Base-by-base conservation (phyloP, 163 green algal genomes). In the Prototheca stagnorum region DNA sequence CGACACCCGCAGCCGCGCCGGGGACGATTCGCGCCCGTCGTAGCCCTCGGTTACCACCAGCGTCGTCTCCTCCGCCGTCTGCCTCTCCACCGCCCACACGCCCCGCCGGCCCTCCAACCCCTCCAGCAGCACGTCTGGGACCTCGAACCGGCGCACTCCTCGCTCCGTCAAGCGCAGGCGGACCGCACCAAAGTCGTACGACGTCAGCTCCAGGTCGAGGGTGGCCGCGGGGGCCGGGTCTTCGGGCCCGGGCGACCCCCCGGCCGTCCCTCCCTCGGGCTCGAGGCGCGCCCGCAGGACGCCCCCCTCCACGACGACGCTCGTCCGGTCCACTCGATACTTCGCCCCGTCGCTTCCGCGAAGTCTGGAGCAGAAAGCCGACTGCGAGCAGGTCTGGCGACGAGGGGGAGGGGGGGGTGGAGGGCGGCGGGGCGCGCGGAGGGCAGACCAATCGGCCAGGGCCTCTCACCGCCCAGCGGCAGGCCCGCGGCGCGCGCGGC, bases 311-410 rank as follows among this genome's bases (percentile, higher is more conserved):
- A 84, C 57, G 5, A 9, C 27, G 5, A 91, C 48, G 21, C 40
- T 75, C 3, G 56, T 48, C 0, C 69, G 48, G 17, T 72, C 28
- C 11, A 92, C 56, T 7, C 48, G 51, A 39, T 82, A 90, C 2
- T 54, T 63, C 12, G 66, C 48, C 17, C 69, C 67, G 36, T 54
- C 53, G n/a, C 49, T 54, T 19, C 76, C 68, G 5, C 86, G 59
- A 43, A 93, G 81, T 4, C 86, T 72, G 1, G 50, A 63, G 67
- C 89, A 98, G 59, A 98, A 98, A 12, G 56, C 62, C 0, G 70
- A 67, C 29, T 87, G 65, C 1, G 52, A 48, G 58, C 84, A 95
- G 28, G 75, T 94, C 72, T 85, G 74, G 41, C 39, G 41, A 35
- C 24, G 11, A 12, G 21, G 44, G 44, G 44, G 17, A 2, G 27